Evolutionary conservation across 2,329 filamentous ascomycete species (phyloP), one percentile per base, ranked within the genome.

Genomic region (Fusarium goolgardi): DNA sequence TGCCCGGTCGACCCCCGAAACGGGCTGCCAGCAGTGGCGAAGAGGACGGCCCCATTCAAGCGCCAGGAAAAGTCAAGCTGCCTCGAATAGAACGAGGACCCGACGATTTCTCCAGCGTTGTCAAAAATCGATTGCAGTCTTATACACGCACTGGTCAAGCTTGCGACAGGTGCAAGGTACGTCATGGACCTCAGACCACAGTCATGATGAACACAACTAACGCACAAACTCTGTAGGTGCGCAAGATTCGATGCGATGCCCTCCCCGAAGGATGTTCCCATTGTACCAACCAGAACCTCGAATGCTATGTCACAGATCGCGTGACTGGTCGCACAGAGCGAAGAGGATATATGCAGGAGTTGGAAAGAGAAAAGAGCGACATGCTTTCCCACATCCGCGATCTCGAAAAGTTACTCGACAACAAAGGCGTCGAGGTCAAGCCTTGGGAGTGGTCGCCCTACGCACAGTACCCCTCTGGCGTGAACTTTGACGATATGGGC

Each of bases 211-310:
- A 27, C 29, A 60, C 65, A 51, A 59, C 64, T 49, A 61, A 55
- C 53, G 44, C 55, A 58, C 49, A 25, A 59, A 56, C 34, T 23
- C 34, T 23, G 20, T 74, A 93, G 91, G 84, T 93, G 59, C 88
- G 93, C 71, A 97, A 97, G 80, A 96, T 96, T 73, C 88, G 92
- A 75, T 96, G 93, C 83, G 93, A 96, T 81, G 90, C 89, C 55
- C 84, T 91, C 40, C 88, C 91, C 32, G 90, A 92, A 70, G 93
- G 92, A 66, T 97, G 93, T 80, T 92, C 91, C 65, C 91, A 92
- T 73, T 97, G 93, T 81, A 82, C 88, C 71, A 89, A 91, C 78
- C 91, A 92, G 76, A 89, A 88, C 67, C 88, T 91, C 72, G 87
- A 92, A 75, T 97, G 93, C 80, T 90, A 88, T 79, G 94, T 94